These are phyloP conservation scores for Cercospora beticola DNA, from an alignment of 2,329 filamentous ascomycete genomes.

Conservation along the genomic window DNA sequence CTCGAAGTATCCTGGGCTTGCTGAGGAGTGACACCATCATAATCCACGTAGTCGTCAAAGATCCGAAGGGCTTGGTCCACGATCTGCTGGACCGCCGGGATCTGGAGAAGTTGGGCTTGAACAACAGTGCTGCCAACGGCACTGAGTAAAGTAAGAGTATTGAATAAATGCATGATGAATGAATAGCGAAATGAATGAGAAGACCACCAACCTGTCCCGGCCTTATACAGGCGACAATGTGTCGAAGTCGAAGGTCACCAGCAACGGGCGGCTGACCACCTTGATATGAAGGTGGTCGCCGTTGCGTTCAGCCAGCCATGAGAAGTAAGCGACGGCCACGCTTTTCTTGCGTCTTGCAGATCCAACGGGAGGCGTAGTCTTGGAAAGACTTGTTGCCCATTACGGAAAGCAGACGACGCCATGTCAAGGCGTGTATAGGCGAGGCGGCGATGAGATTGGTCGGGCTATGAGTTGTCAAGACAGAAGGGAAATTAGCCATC, in stretches of 20 bases:
- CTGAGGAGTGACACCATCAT: conserved; percentile 2
- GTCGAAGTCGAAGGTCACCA: conserved; percentile 5
- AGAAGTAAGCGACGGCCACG: not conserved
- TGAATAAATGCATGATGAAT: conserved; percentile 21
- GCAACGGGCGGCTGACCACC: conserved; percentile 8
- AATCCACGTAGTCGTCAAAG: conserved; percentile 6
- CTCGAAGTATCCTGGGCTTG: not conserved
- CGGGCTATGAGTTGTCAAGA: not conserved
- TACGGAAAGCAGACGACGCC: conserved; percentile 6
- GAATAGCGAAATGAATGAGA: not conserved
- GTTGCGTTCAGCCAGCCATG: conserved; percentile 10
- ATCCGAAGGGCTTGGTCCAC: conserved; percentile 6
- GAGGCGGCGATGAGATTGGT: not conserved
- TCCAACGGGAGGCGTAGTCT: conserved; percentile 1
- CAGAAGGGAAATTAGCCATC: conserved; percentile 6
- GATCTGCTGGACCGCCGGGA: conserved; percentile 2
- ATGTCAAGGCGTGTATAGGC: not conserved
- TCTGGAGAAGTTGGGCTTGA: conserved; percentile 18
- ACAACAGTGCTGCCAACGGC: conserved; percentile 21
- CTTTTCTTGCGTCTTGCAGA: not conserved
- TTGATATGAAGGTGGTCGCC: not conserved
- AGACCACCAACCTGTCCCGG: conserved; percentile 1
- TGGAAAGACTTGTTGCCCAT: not conserved
- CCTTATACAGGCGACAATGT: conserved; percentile 11
- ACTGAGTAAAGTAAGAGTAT: conserved; percentile 16